A percentile compares a stretch with the other conserved stretches of the same genome.
These are phyloP conservation scores for Fusarium circinatum DNA, from an alignment of 2,329 filamentous ascomycete species.

Conservation along the genomic window DNA sequence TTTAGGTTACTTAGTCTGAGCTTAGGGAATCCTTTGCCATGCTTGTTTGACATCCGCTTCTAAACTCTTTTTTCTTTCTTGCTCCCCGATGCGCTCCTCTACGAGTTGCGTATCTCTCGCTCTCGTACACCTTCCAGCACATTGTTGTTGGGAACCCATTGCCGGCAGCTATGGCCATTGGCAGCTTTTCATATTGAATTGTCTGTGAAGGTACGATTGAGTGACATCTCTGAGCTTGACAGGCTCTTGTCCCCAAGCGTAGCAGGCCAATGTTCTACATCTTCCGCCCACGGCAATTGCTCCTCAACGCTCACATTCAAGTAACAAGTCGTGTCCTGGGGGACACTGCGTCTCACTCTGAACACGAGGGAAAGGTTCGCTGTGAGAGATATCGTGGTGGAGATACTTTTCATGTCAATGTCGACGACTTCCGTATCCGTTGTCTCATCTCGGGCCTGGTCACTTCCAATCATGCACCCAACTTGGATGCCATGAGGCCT, in stretches of 20 bases:
- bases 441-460: not conserved
- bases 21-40: not conserved
- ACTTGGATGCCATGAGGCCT: not conserved
- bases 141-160: not conserved
- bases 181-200: not conserved
- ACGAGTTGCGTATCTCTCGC: not conserved
- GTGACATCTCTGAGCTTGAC: not conserved
- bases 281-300: not conserved
- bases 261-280: not conserved
- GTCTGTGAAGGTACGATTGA: conserved; percentile 1
- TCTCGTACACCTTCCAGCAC: fast-evolving
- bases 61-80: not conserved
- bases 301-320: conserved; percentile 9
- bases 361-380: not conserved
- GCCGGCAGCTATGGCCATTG: too few species aligned
- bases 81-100: not conserved
- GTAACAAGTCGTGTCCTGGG: not conserved
- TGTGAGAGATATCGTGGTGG: not conserved
- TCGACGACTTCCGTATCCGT: not conserved
- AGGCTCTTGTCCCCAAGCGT: not conserved
- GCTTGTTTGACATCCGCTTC: not conserved
- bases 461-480: not conserved
- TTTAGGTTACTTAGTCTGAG: not conserved
- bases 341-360: not conserved
- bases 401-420: not conserved